A percentile compares a stretch with the other conserved stretches of the same genome.
Evolutionary conservation across 306 rosid genomes (phyloP).

Genomic region (Sindora glabra): DNA sequence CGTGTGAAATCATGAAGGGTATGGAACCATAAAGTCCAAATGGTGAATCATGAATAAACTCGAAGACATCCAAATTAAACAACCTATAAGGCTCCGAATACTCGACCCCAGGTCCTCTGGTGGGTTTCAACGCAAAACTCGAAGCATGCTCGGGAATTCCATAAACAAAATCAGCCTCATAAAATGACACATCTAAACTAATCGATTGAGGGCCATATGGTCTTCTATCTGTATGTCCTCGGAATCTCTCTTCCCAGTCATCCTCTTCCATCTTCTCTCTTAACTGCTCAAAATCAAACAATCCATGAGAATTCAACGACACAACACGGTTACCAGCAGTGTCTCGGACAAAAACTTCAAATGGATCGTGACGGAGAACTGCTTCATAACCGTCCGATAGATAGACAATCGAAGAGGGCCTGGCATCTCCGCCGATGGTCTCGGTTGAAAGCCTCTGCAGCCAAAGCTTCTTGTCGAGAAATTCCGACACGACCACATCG

Average conservation of each 20-base stretch:
- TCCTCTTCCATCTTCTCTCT: slow-evolving; percentile 57
- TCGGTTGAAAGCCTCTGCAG: slow-evolving; percentile 46
- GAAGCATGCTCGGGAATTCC: slow-evolving; percentile 94
- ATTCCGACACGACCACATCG: slow-evolving; percentile 61
- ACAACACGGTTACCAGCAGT: slow-evolving; percentile 50
- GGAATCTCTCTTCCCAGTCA: slow-evolving; percentile 75
- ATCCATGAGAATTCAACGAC: slow-evolving; percentile 72
- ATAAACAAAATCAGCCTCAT: slow-evolving; percentile 72
- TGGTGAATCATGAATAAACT: slow-evolving; percentile 72
- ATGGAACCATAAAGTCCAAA: slow-evolving; percentile 87
- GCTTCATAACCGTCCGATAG: slow-evolving; percentile 64
- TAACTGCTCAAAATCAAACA: slow-evolving; percentile 85
- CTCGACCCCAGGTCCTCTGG: slow-evolving; percentile 76
- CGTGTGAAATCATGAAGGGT: slow-evolving; percentile 95
- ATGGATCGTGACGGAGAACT: slow-evolving; percentile 79
- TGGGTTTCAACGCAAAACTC: slow-evolving; percentile 64
- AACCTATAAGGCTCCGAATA: slow-evolving; percentile 82
- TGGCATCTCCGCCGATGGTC: slow-evolving; percentile 26
- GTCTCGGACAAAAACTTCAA: slow-evolving; percentile 70
- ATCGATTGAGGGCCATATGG: slow-evolving; percentile 93
- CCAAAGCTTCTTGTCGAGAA: slow-evolving; percentile 51
- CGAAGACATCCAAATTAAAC: slow-evolving; percentile 87
- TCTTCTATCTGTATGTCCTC: slow-evolving; percentile 57
- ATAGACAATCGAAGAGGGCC: slow-evolving; percentile 44
- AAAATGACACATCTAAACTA: slow-evolving; percentile 78